These are phyloP conservation scores for Dendryphion nanum DNA, from an alignment of 2,329 filamentous ascomycete species.

Conservation along the genomic window DNA sequence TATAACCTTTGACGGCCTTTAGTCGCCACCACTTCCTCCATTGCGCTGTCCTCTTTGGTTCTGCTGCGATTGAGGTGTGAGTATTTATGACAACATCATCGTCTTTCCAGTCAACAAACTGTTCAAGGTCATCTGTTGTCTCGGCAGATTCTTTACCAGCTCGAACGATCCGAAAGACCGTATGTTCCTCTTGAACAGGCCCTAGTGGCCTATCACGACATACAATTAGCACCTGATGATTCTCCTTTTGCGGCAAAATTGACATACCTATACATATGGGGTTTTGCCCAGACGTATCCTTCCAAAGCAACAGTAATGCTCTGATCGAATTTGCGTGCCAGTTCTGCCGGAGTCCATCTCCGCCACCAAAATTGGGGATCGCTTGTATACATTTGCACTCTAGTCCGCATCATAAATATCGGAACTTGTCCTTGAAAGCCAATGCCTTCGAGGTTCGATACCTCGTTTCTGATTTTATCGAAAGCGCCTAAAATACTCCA, in stretches of 20 bases:
- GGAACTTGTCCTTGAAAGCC: slow-evolving; percentile 10
- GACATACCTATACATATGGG: no score
- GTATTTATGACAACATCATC: slow-evolving; percentile 7
- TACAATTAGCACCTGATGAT: background rate
- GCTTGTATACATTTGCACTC: no score
- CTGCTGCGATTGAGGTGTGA: slow-evolving; percentile 1
- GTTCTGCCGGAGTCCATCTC: background rate
- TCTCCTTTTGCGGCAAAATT: no score
- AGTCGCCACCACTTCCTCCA: slow-evolving; percentile 7
- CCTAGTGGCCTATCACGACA: background rate
- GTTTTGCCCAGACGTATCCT: no score
- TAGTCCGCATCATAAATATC: background rate
- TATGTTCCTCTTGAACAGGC: slow-evolving; percentile 2
- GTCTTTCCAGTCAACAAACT: slow-evolving; percentile 2
- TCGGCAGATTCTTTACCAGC: slow-evolving; percentile 2
- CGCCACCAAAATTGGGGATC: no score
- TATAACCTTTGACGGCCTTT: no score
- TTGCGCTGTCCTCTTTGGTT: slow-evolving; percentile 3
- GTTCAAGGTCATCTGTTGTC: background rate
- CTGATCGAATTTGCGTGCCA: background rate
- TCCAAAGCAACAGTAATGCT: slow-evolving; percentile 4
- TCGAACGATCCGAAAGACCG: slow-evolving; percentile 2
- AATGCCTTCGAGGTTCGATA: slow-evolving; percentile 10
- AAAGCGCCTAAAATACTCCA: background rate
- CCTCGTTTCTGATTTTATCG: background rate